These are phyloP conservation scores for Setomelanomma holmii DNA, from an alignment of 2,329 filamentous ascomycete species.

Conservation along the genomic window DNA sequence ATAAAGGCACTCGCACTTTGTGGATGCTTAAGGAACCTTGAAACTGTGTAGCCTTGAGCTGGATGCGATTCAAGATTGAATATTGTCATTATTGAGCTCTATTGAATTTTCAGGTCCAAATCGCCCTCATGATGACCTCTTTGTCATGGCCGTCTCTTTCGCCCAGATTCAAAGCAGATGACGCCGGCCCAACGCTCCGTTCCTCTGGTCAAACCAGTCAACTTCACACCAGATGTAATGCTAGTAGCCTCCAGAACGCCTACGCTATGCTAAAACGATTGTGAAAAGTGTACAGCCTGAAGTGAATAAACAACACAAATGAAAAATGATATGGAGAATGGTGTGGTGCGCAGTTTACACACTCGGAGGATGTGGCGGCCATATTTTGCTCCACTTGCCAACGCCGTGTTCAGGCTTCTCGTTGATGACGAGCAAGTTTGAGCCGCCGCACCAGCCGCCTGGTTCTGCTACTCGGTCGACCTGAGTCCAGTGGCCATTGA, in stretches of 20 bases:
- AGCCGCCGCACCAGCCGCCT: conserved; percentile 64
- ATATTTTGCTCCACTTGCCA: conserved; percentile 43
- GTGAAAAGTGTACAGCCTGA: conserved; percentile 14
- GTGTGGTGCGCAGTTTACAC: conserved; percentile 10
- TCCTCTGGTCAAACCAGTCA: not conserved
- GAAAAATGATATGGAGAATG: conserved; percentile 5
- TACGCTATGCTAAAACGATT: conserved; percentile 27
- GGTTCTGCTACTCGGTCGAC: conserved; percentile 56
- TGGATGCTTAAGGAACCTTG: too few relatives aligned
- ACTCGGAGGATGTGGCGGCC: conserved; percentile 28
- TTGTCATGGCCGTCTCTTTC: too few relatives aligned
- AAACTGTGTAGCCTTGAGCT: too few relatives aligned
- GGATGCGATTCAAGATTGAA: too few relatives aligned
- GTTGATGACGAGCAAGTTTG: conserved; percentile 60
- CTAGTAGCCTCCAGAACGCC: conserved; percentile 17
- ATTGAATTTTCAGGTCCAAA: too few relatives aligned
- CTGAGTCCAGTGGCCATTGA: conserved; percentile 41
- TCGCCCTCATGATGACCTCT: too few relatives aligned
- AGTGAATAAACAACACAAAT: conserved; percentile 6
- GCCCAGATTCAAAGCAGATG: too few relatives aligned
- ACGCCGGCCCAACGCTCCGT: too few relatives aligned
- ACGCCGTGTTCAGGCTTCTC: conserved; percentile 41
- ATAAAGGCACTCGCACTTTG: too few relatives aligned
- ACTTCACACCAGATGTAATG: not conserved
- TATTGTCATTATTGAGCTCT: too few relatives aligned